Conservation (phyloP, 1,284 basidiomycete genomes). For the Tetrapyrgos nigripes region DNA sequence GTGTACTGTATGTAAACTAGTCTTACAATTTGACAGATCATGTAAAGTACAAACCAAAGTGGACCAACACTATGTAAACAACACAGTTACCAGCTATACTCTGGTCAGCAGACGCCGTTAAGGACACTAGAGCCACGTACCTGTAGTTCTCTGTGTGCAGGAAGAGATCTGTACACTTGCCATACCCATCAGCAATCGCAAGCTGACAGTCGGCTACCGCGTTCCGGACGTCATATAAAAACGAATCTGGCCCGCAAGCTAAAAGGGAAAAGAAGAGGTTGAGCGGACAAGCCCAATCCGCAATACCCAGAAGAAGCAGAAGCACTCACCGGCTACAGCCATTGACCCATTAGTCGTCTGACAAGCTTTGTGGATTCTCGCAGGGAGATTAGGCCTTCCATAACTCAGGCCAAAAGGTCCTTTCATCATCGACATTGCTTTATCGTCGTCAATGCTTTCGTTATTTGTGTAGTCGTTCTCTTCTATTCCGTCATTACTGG, state of each 20-base stretch:
- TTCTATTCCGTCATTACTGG: too few relatives aligned
- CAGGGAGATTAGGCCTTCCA: constrained; percentile 25
- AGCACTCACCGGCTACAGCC: constrained; percentile 26
- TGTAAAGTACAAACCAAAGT: too few relatives aligned
- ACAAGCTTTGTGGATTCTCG: constrained; percentile 26
- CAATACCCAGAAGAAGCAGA: not conserved
- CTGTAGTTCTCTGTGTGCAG: constrained; percentile 34
- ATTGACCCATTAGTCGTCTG: constrained; percentile 18
- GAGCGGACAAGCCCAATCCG: too few relatives aligned
- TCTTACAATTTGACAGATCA: too few relatives aligned
- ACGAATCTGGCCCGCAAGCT: constrained; percentile 43
- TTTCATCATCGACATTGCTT: not conserved
- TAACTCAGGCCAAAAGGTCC: not conserved
- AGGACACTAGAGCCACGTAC: constrained; percentile 16
- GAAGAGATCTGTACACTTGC: constrained; percentile 29
- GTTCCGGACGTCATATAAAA: constrained; percentile 42
- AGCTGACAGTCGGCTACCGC: constrained; percentile 41
- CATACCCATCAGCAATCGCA: constrained; percentile 30
- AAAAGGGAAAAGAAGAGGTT: too few relatives aligned
- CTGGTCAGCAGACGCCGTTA: too few relatives aligned
- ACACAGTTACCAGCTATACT: too few relatives aligned
- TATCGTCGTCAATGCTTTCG: not conserved
- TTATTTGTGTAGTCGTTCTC: not conserved
- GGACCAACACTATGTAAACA: too few relatives aligned
- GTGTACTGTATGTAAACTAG: too few relatives aligned